These are phyloP conservation scores for Rhinocladiella mackenziei DNA, from an alignment of 2,329 filamentous ascomycete genomes.

Conservation along the genomic window DNA sequence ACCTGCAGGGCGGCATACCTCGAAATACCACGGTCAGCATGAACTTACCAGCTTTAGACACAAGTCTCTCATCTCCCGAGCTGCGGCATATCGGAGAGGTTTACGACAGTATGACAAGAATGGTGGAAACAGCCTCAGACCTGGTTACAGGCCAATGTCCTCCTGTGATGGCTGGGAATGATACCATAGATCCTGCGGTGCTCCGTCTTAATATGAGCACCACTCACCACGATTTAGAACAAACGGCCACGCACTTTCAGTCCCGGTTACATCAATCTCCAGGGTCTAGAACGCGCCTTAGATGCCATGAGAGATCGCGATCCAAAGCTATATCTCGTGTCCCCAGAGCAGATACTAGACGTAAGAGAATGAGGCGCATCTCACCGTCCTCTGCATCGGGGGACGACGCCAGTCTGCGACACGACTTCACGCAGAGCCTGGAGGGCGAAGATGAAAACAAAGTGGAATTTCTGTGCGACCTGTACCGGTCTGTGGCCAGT, in stretches of 20 bases:
- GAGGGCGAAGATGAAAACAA: neutral
- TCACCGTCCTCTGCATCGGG: no score
- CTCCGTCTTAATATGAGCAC: neutral
- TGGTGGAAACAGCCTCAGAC: neutral
- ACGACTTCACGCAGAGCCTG: neutral
- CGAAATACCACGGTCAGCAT: no score
- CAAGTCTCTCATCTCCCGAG: no score
- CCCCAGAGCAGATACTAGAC: neutral
- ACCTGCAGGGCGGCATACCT: no score
- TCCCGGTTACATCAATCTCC: neutral
- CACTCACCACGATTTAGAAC: neutral
- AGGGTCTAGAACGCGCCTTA: no score
- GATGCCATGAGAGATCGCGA: no score
- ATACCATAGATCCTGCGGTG: neutral
- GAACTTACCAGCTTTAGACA: no score
- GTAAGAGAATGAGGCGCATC: neutral
- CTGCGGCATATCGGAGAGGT: no score
- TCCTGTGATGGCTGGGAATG: neutral
- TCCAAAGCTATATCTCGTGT: neutral
- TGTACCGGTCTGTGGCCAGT: neutral
- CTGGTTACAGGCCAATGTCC: neutral
- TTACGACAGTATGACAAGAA: neutral
- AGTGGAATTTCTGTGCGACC: neutral
- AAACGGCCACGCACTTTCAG: neutral
- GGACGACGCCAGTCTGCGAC: neutral